Percentiles rank a stretch among this genome's conserved stretches.
phyloP scores from a whole-genome alignment of 2,329 filamentous ascomycete genomes.

The Epichloe brachyelytri region DNA sequence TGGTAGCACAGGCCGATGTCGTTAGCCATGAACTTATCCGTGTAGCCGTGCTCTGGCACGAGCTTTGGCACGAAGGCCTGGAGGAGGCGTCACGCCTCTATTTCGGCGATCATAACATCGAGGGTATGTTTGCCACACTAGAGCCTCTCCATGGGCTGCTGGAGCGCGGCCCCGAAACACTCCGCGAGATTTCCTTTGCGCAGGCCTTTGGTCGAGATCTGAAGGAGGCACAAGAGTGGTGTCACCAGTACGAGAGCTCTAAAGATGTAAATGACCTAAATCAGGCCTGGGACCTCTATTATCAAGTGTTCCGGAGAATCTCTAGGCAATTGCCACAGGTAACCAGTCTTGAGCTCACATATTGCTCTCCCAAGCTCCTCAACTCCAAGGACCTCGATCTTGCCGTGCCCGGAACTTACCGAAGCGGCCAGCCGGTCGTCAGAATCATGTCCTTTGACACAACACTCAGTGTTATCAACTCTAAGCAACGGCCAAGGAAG shows the following conservation, averaged over 20 bases:
- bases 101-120: conserved; percentile 94
- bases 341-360: conserved; percentile 84
- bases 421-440: conserved; percentile 64
- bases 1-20: conserved; percentile 89
- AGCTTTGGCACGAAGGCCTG: conserved; percentile 95
- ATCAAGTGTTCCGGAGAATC: conserved; percentile 95
- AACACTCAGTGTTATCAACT: conserved; percentile 83
- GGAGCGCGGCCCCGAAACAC: conserved; percentile 79
- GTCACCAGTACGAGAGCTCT: conserved; percentile 79
- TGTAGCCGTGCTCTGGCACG: conserved; percentile 95
- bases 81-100: conserved; percentile 94
- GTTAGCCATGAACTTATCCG: conserved; percentile 95
- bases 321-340: conserved; percentile 85
- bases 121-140: conserved; percentile 90
- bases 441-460: conserved; percentile 82
- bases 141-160: conserved; percentile 85
- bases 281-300: conserved; percentile 98
- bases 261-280: conserved; percentile 89
- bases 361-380: conserved; percentile 90
- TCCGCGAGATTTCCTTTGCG: conserved; percentile 92
- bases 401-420: conserved; percentile 91
- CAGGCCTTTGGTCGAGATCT: conserved; percentile 95
- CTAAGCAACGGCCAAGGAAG: conserved; percentile 90
- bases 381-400: conserved; percentile 76
- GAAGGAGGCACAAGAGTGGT: conserved; percentile 91